A percentile compares a stretch with the other conserved stretches of the same genome.
Conservation (phyloP, 176 grass and related monocot species). For the Pontederia paniculata region DNA sequence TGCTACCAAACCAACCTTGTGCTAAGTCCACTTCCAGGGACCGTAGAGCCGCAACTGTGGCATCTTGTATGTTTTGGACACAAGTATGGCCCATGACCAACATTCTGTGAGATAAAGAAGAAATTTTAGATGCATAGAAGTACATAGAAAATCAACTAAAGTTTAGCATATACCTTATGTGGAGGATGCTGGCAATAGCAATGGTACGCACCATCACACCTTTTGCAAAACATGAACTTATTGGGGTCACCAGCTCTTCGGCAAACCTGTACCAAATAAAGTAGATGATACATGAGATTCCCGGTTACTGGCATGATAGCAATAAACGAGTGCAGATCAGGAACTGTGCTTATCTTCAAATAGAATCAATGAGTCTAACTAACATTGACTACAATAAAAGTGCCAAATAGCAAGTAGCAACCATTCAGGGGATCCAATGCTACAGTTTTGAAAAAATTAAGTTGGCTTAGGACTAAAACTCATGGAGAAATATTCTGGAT, state of each 20-base stretch:
- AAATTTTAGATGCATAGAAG: not conserved
- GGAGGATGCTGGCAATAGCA: slow-evolving; percentile 99
- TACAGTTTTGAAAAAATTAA: too few species aligned
- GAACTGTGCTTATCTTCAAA: too few species aligned
- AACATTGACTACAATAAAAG: too few species aligned
- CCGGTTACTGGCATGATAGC: not conserved
- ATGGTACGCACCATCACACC: slow-evolving; percentile 93
- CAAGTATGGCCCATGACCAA: slow-evolving; percentile 79
- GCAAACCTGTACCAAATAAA: slow-evolving; percentile 55
- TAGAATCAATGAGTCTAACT: too few species aligned
- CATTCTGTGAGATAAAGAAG: slow-evolving; percentile 53
- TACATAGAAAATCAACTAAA: slow-evolving; percentile 1
- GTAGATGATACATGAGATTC: slow-evolving; percentile 10
- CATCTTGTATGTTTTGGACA: slow-evolving; percentile 98
- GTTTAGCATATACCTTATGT: slow-evolving; percentile 57
- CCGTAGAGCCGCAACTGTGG: slow-evolving; percentile 90
- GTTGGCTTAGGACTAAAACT: too few species aligned
- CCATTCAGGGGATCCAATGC: too few species aligned
- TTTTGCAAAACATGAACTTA: slow-evolving; percentile 99
- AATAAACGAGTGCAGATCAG: not conserved
- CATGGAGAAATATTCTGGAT: too few species aligned
- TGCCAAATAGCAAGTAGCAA: too few species aligned
- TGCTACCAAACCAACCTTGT: slow-evolving; percentile 42
- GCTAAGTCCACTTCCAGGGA: slow-evolving; percentile 95
- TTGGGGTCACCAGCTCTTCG: slow-evolving; percentile 83